phyloP scores from a whole-genome alignment of 345 rosid species.

The Nasturtium officinale region DNA sequence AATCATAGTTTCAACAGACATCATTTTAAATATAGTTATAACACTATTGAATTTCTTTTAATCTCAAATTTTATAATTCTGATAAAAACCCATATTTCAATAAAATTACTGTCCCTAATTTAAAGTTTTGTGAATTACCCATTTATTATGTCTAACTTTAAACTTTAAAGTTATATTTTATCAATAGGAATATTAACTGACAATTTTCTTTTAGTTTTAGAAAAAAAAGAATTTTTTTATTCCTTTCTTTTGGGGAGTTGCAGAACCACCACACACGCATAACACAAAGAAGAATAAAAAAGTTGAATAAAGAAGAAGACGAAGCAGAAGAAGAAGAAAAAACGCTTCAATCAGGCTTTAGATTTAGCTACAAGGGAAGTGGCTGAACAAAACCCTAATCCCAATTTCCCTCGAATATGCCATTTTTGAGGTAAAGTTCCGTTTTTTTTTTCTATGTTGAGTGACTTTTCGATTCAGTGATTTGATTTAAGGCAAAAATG shows the following conservation, averaged over 20 bases:
- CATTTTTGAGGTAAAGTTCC: slow-evolving; percentile 50
- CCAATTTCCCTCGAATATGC: slow-evolving; percentile 47
- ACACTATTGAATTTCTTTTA: not conserved
- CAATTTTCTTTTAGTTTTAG: not conserved
- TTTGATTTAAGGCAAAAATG: not conserved
- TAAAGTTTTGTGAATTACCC: not conserved
- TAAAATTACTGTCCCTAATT: not conserved
- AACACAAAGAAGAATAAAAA: slow-evolving; percentile 13
- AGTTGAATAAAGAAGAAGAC: slow-evolving; percentile 15
- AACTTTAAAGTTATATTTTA: not conserved
- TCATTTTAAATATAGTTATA: not conserved
- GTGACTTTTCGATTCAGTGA: slow-evolving; percentile 22
- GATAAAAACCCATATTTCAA: not conserved
- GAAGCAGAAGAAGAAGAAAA: slow-evolving; percentile 23
- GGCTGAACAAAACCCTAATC: slow-evolving; percentile 38
- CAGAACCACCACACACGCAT: slow-evolving; percentile 44
- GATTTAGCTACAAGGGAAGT: slow-evolving; percentile 28
- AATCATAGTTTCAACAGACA: not conserved
- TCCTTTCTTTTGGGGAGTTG: slow-evolving; percentile 39
- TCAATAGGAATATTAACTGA: slow-evolving; percentile 7
- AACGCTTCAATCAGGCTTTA: slow-evolving; percentile 5
- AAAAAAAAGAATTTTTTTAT: slow-evolving; percentile 30
- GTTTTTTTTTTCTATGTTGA: not conserved
- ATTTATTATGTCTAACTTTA: not conserved
- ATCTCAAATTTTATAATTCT: not conserved